Evolutionary conservation across 192 early-diverging fungal species (phyloP), one percentile per base, ranked within the genome.

Genomic region (Coemansia sp.): DNA sequence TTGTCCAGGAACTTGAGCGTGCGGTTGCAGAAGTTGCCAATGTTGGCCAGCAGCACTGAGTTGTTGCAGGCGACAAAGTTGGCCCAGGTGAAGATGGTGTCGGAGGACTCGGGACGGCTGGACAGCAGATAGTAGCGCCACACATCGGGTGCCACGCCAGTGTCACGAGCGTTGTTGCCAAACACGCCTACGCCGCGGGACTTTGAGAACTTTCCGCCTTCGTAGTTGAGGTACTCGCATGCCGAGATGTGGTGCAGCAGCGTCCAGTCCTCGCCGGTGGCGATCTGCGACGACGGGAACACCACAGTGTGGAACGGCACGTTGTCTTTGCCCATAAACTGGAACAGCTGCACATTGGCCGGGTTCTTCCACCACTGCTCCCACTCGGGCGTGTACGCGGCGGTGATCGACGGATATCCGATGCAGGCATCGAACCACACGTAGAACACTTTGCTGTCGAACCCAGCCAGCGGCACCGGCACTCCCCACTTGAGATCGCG

Each of bases 271-370:
- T 98, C 96, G 32, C 85, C 85, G 4, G 95, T 90, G 59, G 90
- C 94, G 17, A 95, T 81, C 83, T 96, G 76, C 19, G 88, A 79
- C 58, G 86, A 89, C 29, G 97, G 97, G 89, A 98, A 99, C 52
- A 99, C 86, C 39, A 98, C 92, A 2, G 96, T 93, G 73, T 99
- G 97, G 88, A 99, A 99, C 41, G 94, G 94, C 17, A 99, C 95
- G 60, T 99, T 99, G 76, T 99, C 97, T 83, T 99, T 99, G 67
- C 97, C 97, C 96, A 99, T 98, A 73, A 99, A 99, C 84, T 99
- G 96, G 84, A 92, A 98, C 68, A 98, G 86, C 75, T 93, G 85
- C 56, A 99, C 95, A 49, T 99, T 74, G 19, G 94, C 84, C 0
- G 95, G 95, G 82, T 99, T 97, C 85, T 96, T 96, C 96, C 97